phyloP scores from a whole-genome alignment of 148 eudicot genomes.

The Polygonum maritimum region DNA sequence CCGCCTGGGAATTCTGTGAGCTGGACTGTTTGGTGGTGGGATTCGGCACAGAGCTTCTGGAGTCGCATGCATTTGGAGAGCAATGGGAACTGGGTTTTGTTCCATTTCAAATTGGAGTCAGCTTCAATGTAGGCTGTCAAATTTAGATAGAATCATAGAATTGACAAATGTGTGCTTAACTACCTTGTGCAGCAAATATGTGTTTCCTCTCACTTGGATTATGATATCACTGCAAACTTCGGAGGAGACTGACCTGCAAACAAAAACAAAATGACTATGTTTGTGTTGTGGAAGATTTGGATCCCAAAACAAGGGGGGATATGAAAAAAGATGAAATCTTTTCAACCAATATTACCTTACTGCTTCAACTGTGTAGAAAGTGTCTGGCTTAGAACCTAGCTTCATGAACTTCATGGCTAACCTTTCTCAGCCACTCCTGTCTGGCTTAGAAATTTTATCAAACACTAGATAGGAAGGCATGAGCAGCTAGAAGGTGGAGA shows the following conservation, averaged over 20 bases:
- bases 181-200: conserved; percentile 95
- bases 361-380: conserved; percentile 69
- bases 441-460: not conserved
- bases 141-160: not conserved
- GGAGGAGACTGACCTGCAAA: conserved; percentile 73
- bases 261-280: not conserved
- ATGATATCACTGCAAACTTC: conserved; percentile 89
- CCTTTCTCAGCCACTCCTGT: not conserved
- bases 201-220: conserved; percentile 63
- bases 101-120: conserved; percentile 14
- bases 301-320: not conserved
- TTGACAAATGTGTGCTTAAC: not conserved
- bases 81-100: conserved; percentile 60
- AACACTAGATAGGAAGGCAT: not conserved
- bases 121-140: not conserved
- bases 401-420: conserved; percentile 89
- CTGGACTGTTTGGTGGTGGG: conserved; percentile 52
- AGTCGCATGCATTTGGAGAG: conserved; percentile 68
- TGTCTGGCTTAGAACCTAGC: conserved; percentile 87
- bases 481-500: not conserved
- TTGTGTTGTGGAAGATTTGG: not conserved
- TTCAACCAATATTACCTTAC: conserved; percentile 40
- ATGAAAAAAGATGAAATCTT: not conserved
- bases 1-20: conserved; percentile 91
- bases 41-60: conserved; percentile 59